These are phyloP conservation scores for Akanthomyces dipterigenus DNA, from an alignment of 2,329 filamentous ascomycete species.

Conservation along the genomic window DNA sequence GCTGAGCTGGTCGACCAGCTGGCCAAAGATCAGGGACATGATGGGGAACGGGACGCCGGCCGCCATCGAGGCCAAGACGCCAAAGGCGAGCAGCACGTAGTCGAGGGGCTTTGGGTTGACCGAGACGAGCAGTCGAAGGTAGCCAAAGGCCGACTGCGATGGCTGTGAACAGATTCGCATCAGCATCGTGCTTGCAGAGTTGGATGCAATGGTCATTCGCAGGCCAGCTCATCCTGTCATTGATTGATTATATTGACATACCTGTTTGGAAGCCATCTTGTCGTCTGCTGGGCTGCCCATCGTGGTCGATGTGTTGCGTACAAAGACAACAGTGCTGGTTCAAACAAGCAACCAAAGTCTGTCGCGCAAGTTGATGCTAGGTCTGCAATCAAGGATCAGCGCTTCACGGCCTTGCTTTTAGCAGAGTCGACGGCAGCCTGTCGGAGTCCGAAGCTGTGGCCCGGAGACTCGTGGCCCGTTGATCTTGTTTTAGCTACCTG, in stretches of 20 bases:
- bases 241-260: neutral
- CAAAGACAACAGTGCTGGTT: neutral
- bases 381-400: neutral
- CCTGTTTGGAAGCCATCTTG: neutral
- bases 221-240: neutral
- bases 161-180: neutral
- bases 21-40: conserved; percentile 50
- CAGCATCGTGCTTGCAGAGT: neutral
- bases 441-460: neutral
- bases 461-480: neutral
- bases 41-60: conserved; percentile 51
- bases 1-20: conserved; percentile 50
- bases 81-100: neutral
- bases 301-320: neutral
- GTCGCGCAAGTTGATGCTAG: neutral
- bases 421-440: neutral
- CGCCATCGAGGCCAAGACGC: conserved; percentile 20
- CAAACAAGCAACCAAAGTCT: neutral
- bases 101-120: neutral
- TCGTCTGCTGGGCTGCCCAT: neutral
- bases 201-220: neutral
- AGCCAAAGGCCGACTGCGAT: conserved; percentile 2
- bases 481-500: neutral
- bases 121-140: neutral
- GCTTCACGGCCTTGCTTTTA: neutral